Percentiles rank a stretch among this genome's conserved stretches.
These are phyloP conservation scores for Fonsecaea pugnacius DNA, from an alignment of 2,329 filamentous ascomycete genomes.

Conservation along the genomic window DNA sequence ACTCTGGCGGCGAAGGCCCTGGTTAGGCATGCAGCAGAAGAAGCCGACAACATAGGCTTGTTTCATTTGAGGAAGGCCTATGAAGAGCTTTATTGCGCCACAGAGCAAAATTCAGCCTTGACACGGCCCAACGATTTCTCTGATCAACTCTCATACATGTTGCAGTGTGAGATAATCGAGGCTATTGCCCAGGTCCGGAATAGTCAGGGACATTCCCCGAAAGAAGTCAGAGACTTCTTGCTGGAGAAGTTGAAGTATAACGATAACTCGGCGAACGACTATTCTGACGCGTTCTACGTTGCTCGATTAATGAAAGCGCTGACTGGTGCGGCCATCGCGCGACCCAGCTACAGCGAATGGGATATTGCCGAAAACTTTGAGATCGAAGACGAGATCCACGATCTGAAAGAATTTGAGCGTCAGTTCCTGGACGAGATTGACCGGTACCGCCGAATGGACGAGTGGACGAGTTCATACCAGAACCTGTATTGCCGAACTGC, in stretches of 20 bases:
- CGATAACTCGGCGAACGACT: constrained; percentile 87
- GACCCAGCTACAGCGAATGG: constrained; percentile 44
- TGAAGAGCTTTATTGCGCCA: constrained; percentile 83
- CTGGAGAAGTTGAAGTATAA: constrained; percentile 90
- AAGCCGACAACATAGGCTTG: constrained; percentile 75
- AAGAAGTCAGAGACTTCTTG: constrained; percentile 79
- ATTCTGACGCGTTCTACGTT: constrained; percentile 88
- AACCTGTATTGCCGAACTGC: constrained; percentile 67
- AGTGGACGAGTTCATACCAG: constrained; percentile 69
- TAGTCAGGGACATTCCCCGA: constrained; percentile 73
- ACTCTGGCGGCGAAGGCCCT: constrained; percentile 80
- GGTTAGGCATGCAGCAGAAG: constrained; percentile 73
- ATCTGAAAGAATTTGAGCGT: constrained; percentile 59
- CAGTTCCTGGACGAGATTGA: constrained; percentile 66
- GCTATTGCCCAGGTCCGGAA: constrained; percentile 81
- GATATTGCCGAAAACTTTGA: constrained; percentile 50
- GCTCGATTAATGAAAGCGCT: constrained; percentile 73
- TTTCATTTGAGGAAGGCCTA: constrained; percentile 85
- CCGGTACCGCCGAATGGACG: constrained; percentile 66
- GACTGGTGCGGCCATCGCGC: constrained; percentile 58
- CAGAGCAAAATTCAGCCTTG: constrained; percentile 67
- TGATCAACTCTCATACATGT: constrained; percentile 80
- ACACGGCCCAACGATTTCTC: constrained; percentile 89
- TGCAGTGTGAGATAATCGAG: constrained; percentile 80
- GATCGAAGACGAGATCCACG: constrained; percentile 54